Conservation (phyloP, 2,329 filamentous ascomycete genomes). For the Nigrospora oryzae region DNA sequence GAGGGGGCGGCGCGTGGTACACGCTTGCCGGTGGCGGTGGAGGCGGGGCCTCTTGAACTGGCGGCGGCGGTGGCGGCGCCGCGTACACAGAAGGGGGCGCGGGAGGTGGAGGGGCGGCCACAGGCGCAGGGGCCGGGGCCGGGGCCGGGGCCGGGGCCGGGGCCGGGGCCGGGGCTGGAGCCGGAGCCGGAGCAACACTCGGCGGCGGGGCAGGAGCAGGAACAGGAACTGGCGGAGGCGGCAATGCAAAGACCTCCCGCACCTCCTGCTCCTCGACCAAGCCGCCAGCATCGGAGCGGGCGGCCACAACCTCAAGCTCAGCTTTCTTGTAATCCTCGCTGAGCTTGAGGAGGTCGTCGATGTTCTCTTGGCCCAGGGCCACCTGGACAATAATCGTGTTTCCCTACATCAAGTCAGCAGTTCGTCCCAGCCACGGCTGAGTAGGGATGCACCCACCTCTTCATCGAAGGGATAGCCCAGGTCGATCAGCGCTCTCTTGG, state of each 20-base stretch:
- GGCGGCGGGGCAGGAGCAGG: conserved; percentile 14
- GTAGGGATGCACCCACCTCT: conserved; percentile 50
- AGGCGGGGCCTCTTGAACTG: conserved; percentile 2
- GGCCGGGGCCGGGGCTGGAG: conserved; percentile 4
- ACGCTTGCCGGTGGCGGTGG: not conserved
- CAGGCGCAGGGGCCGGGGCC: conserved; percentile 3
- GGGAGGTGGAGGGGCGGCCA: conserved; percentile 14
- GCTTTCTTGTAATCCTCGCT: conserved; percentile 67
- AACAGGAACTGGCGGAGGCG: conserved; percentile 12
- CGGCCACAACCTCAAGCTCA: conserved; percentile 34
- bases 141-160: conserved; percentile 7
- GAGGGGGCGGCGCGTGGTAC: not conserved
- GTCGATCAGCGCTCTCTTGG: conserved; percentile 72
- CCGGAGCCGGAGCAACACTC: conserved; percentile 6
- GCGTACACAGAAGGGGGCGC: conserved; percentile 7
- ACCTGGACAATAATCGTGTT: conserved; percentile 74
- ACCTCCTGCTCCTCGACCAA: conserved; percentile 39
- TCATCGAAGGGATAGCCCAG: conserved; percentile 80
- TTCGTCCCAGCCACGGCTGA: conserved; percentile 19
- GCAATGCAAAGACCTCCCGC: conserved; percentile 28
- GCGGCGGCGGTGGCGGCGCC: conserved; percentile 7
- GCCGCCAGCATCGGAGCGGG: conserved; percentile 37
- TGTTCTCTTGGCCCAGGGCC: conserved; percentile 82
- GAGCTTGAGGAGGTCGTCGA: conserved; percentile 78
- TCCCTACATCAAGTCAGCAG: conserved; percentile 42